Evolutionary conservation across 176 grass and related monocot species (phyloP).

Genomic region (Chrysopogon serrulatus): DNA sequence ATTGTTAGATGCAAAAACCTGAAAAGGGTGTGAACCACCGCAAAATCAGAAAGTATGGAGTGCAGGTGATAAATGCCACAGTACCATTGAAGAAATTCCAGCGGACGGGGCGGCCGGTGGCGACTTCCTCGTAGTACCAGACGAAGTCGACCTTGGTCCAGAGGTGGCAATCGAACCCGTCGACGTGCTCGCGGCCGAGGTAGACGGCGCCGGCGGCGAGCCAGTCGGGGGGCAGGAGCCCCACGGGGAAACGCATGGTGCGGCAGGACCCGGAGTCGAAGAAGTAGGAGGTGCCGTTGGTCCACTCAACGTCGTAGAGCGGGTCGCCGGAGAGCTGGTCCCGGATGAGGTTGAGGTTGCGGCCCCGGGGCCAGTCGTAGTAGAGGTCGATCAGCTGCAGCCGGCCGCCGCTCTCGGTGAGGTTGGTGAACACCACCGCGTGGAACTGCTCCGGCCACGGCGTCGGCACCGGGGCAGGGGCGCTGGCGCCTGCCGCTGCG

Average conservation of each 20-base stretch:
- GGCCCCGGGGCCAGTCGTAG: conserved; percentile 71
- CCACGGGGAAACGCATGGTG: conserved; percentile 49
- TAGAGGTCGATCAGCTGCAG: conserved; percentile 69
- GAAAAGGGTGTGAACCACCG: background rate
- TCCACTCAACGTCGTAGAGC: conserved; percentile 74
- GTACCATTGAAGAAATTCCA: conserved; percentile 84
- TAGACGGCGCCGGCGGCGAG: conserved; percentile 54
- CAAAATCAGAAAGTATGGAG: background rate
- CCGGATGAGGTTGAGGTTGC: conserved; percentile 74
- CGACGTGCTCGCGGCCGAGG: conserved; percentile 48
- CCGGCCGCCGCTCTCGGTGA: conserved; percentile 38
- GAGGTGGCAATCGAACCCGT: conserved; percentile 64
- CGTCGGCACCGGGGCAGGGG: background rate
- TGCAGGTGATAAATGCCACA: background rate
- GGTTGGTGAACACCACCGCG: conserved; percentile 56
- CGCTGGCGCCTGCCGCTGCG: background rate
- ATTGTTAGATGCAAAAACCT: background rate
- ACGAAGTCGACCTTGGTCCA: conserved; percentile 76
- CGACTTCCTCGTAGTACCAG: conserved; percentile 85
- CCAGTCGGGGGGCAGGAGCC: conserved; percentile 50
- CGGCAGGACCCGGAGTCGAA: conserved; percentile 41
- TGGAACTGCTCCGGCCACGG: conserved; percentile 82
- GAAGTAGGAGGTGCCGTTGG: conserved; percentile 71
- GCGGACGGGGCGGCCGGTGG: conserved; percentile 70
- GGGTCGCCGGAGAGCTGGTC: conserved; percentile 47